Base-by-base conservation (phyloP, 352 stramenopile species). In the Phytophthora europaea region DNA sequence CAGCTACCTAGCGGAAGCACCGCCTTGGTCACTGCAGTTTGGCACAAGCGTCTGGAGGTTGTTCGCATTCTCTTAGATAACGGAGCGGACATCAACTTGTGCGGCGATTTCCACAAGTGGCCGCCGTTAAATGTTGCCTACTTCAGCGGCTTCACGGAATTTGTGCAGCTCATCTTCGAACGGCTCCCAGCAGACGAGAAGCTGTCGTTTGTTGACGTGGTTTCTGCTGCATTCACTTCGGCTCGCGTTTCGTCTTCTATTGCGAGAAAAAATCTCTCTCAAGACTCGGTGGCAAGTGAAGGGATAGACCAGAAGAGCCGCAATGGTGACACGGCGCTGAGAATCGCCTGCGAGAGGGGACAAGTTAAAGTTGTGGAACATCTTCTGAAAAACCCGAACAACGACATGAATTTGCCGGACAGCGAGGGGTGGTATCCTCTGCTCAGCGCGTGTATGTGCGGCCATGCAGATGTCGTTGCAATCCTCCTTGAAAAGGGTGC, bases 61-160 rank as follows among this genome's bases (percentile, higher is more conserved):
- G 61, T 68, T 34, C 61, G 61, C 7, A 61, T 68, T 43, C 61
- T 68, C 23, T n/a, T 68, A 13, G 61, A 68, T 45, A 61, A 55
- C n/a, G 61, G 61, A 12, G 61, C 61, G 4, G 36, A 68, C 33
- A 45, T 68, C 26, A 61, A 31, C 34, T 36, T 68, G 36, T 47
- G 36, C 23, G 61, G 61, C 10, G 61, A 68, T 23, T 68, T 61
- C 26, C 50, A 61, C 36, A 54, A 43, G 18, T 68, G 61, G 61
- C 15, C 61, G 7, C 20, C 61, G 15, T 15, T 68, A 43, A 52
- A 50, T 34, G 61, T 61, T 9, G 61, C 50, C 8, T 68, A 61
- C 31, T 54, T 68, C 36, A 68, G 61, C 50, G 61, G 61, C 4
- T 68, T 61, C 18, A 22, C 34, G 3, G 61, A 68, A n/a, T 22